Base-by-base conservation (phyloP, 495 filamentous ascomycete genomes). In the Opeltia flavorubescens region DNA sequence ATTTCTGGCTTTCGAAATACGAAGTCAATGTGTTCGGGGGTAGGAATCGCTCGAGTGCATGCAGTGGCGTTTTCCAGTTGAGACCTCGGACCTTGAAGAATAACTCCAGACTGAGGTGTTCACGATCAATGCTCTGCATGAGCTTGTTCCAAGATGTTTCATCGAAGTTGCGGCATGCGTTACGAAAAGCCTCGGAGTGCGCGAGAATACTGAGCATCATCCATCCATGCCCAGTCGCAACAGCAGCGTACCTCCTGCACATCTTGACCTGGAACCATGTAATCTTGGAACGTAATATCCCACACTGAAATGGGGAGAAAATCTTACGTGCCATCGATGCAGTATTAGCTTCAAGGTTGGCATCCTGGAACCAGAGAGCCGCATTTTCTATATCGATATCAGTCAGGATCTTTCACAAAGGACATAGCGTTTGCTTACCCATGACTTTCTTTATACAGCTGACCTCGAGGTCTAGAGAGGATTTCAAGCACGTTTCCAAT, bases 171-270 rank as follows among this genome's bases (percentile, higher is more conserved):
- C 28, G 2, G 33, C 38, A 48, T 0, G 58, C 54, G 4, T 44
- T 30, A 15, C 60, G 59, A 51, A 69, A 69, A 4, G 51, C 53
- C 44, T 60, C 55, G 0, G 65, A 49, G 15, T 55, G 45, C 9
- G 60, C 48, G 27, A 61, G 62, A 23, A 69, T 65, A 24, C 57
- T 43, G 30, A 65, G 55, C 34, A 64, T 54, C 46, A 51, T 59
- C 63, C 64, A 69, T 3, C 59, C 61, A 15, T 59, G 40, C 0
- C 9, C 20, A 2, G 38, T 12, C 17, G 49, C 48, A 41, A 54
- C 49, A 9, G 8, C 15, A 4, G 33, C 36, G 5, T 28, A 47
- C 23, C 45, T 44, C 18, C 8, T 29, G 42, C 42, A 44, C 5
- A 44, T 36, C 11, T 36, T 18, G 4, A 36, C 12, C 20, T 36